Evolutionary conservation across 1,284 basidiomycete species (phyloP), one percentile per base, ranked within the genome.

Genomic region (Sphagnurus paluster): DNA sequence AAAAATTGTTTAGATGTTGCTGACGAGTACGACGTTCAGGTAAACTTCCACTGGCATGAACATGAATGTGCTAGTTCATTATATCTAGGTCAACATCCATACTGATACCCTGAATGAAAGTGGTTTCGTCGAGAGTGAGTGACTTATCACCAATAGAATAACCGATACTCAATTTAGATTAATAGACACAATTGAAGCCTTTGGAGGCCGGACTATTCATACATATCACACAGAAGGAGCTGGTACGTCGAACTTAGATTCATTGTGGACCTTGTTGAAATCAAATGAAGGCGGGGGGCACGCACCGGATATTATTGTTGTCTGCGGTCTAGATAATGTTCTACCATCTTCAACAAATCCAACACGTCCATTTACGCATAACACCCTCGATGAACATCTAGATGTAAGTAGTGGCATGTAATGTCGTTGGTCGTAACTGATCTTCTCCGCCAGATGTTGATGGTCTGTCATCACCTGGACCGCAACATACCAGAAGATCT

Each of bases 291-390:
- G 89, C 46, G 96, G 96, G 19, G 96, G 97, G 2, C 96, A 98
- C 63, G 96, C 96, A 2, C 97, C 97, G 0, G 97, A 99, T 61
- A 98, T 99, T 66, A 97, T 99, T 62, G 87, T 93, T 11, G 95
- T 98, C 17, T 96, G 93, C 55, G 93, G 90, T 30, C 81, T 86
- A 25, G 70, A 84, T 2, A 97, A 99, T 52, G 93, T 99, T 1
- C 72, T 99, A n/a, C 97, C 97, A 0, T 93, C 90, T 6, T 98
- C 96, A 4, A 99, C 97, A 3, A 99, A 97, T 63, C 97, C 97
- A 2, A 99, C 97, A 0, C 76, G 96, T 33, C 97, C 97, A 1
- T 99, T 87, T 62, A 81, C 93, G 3, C 76, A 75, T 32, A 99
- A 99, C 64, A 99, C 97, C 0, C 73, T 99, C 3, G 95, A 98